phyloP scores from a whole-genome alignment of 352 stramenopile species.

The Thalassiosira exigua region DNA sequence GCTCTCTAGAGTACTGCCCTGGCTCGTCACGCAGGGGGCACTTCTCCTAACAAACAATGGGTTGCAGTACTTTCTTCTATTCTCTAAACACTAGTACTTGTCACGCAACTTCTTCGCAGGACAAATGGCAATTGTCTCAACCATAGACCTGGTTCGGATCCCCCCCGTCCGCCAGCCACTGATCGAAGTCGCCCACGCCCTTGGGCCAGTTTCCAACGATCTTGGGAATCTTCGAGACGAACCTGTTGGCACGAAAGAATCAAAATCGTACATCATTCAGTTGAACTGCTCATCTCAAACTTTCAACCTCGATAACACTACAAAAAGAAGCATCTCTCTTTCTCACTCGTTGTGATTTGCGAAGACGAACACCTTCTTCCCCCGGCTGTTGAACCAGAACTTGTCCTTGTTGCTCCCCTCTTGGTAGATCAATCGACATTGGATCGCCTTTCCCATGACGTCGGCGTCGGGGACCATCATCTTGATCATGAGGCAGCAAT shows the following conservation, averaged over 20 bases:
- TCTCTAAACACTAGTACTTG: too few species aligned
- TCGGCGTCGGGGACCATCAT: not conserved
- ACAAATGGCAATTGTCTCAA: too few species aligned
- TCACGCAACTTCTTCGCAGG: too few species aligned
- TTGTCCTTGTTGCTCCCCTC: not conserved
- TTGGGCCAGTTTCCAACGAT: constrained; percentile 14
- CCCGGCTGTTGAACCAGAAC: constrained; percentile 2
- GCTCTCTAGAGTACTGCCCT: too few species aligned
- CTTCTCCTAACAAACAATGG: too few species aligned
- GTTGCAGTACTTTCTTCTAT: too few species aligned
- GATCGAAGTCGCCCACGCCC: not conserved
- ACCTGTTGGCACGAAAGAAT: too few species aligned
- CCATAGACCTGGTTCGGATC: not conserved
- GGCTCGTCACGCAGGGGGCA: too few species aligned
- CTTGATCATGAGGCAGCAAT: constrained; percentile 42
- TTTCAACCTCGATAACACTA: too few species aligned
- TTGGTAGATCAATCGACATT: constrained; percentile 5
- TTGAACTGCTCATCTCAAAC: too few species aligned
- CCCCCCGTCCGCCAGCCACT: not conserved
- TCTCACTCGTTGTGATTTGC: constrained; percentile 23
- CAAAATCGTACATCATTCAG: too few species aligned
- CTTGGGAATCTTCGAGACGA: constrained; percentile 6
- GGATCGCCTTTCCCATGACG: constrained; percentile 5
- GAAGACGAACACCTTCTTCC: constrained; percentile 28
- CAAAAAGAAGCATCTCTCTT: too few species aligned